Conservation (phyloP, 768 basidiomycete species). For the Stropharia rugosoannulata region DNA sequence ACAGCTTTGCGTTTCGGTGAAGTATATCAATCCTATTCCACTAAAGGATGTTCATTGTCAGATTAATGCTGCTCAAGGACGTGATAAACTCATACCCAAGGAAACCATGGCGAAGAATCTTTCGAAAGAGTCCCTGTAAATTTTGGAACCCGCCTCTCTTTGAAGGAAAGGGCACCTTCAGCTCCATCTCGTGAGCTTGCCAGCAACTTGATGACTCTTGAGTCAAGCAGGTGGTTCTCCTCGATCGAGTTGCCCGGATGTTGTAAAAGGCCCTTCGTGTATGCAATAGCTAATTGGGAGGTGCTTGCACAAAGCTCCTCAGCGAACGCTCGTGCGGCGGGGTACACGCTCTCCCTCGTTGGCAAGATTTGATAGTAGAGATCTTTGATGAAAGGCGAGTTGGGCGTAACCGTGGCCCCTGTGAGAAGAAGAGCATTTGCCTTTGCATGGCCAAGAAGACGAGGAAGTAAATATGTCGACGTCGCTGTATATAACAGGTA, state of each 20-base stretch:
- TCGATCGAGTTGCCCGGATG: constrained; percentile 49
- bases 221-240: constrained; percentile 55
- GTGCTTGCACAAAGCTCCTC: constrained; percentile 50
- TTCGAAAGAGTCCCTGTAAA: constrained; percentile 45
- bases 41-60: no score
- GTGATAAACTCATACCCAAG: constrained; percentile 42
- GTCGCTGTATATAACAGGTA: constrained; percentile 14
- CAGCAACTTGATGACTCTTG: constrained; percentile 41
- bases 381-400: constrained; percentile 39
- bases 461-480: constrained; percentile 49
- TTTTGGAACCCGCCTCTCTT: constrained; percentile 41
- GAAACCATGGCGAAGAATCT: constrained; percentile 40
- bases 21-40: no score
- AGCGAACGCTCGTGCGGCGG: constrained; percentile 50
- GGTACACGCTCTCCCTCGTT: constrained; percentile 50
- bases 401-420: constrained; percentile 43
- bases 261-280: constrained; percentile 51
- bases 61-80: no score
- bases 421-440: constrained; percentile 50
- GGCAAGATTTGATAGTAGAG: constrained; percentile 49
- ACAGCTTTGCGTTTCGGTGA: no score
- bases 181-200: constrained; percentile 38
- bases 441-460: constrained; percentile 51
- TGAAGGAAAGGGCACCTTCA: constrained; percentile 51
- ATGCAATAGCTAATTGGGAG: constrained; percentile 49